Percentiles rank a stretch among this genome's conserved stretches.
Conservation (phyloP, 495 filamentous ascomycete genomes). For the Penicillium soppii region DNA sequence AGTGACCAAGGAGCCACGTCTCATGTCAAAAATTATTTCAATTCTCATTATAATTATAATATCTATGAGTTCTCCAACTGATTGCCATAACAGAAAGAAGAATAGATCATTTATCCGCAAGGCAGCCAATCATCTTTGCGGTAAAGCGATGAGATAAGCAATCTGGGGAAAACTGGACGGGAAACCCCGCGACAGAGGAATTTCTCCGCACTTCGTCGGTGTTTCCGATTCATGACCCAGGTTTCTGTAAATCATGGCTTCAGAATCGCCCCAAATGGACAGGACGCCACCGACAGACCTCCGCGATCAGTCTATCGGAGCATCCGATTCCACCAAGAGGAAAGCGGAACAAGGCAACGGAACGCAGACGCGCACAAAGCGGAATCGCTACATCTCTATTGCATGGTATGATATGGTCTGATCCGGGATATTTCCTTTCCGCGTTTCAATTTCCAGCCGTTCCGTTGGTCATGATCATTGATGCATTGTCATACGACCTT, state of each 20-base stretch:
- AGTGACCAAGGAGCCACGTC: no score
- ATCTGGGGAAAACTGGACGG: conserved; percentile 39
- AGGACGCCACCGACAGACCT: conserved; percentile 20
- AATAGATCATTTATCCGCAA: no score
- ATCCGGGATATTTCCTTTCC: conserved; percentile 7
- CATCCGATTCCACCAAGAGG: conserved; percentile 42
- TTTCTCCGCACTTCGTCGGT: conserved; percentile 39
- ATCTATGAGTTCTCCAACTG: no score
- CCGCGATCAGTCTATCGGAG: conserved; percentile 24
- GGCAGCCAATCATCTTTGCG: conserved; percentile 7
- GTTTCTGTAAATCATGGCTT: conserved; percentile 30
- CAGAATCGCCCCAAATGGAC: conserved; percentile 39
- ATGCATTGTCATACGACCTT: conserved; percentile 6
- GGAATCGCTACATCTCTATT: conserved; percentile 83
- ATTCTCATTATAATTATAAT: no score
- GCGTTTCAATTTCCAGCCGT: neutral
- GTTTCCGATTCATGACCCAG: conserved; percentile 6
- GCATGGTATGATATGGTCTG: conserved; percentile 66
- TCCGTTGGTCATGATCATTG: neutral
- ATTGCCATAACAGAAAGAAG: no score
- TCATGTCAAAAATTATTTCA: no score
- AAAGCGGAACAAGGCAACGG: conserved; percentile 49
- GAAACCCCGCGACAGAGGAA: conserved; percentile 44
- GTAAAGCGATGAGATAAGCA: conserved; percentile 24
- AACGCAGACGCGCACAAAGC: conserved; percentile 51